Conservation (phyloP, 1,284 basidiomycete species). For the Thecaphora thlaspeos region DNA sequence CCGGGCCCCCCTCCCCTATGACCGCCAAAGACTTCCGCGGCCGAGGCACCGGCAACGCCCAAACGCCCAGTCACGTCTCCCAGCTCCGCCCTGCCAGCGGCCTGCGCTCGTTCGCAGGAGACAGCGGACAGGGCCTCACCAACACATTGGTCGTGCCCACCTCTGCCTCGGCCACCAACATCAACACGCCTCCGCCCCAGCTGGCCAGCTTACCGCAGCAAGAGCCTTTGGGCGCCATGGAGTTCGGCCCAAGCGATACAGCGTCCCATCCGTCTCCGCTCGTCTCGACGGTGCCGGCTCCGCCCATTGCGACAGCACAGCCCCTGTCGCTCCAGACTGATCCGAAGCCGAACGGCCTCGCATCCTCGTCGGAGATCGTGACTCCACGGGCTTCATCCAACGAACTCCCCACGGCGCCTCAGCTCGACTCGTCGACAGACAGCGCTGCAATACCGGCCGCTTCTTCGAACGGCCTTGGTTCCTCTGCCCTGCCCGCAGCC, state of each 20-base stretch:
- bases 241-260: slow-evolving; percentile 6
- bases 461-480: too few relatives aligned
- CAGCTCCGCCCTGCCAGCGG: neutral
- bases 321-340: neutral
- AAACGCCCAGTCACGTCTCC: neutral
- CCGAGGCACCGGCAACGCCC: neutral
- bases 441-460: too few relatives aligned
- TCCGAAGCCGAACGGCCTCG: neutral
- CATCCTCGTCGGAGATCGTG: neutral
- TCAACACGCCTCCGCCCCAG: slow-evolving; percentile 30
- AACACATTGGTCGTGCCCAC: slow-evolving; percentile 29
- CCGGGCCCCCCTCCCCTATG: neutral
- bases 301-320: neutral
- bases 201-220: slow-evolving; percentile 31
- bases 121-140: slow-evolving; percentile 25
- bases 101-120: slow-evolving; percentile 14
- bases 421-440: neutral
- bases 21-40: neutral
- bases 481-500: too few relatives aligned
- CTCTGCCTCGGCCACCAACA: neutral
- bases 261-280: slow-evolving; percentile 1
- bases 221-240: slow-evolving; percentile 35
- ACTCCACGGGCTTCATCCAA: neutral
- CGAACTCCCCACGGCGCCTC: neutral
- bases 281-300: slow-evolving; percentile 7